Evolutionary conservation across 2,329 filamentous ascomycete species (phyloP), one percentile per base, ranked within the genome.

Genomic region (Ascochyta lentis): DNA sequence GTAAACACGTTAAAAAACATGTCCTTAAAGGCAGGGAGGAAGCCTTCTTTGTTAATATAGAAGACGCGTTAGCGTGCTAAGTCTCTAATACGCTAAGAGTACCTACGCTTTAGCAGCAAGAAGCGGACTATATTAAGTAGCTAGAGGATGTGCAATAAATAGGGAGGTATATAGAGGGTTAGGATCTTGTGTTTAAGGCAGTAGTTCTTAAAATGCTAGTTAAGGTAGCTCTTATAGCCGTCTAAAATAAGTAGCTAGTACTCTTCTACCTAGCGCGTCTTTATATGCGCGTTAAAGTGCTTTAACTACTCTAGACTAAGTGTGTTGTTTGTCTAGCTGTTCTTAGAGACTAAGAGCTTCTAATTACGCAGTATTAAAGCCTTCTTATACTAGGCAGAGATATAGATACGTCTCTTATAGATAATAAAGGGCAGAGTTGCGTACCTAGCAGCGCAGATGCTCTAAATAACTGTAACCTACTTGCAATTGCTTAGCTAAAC

Each of bases 361-460:
- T 4, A 19, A 7, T 39, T 10, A 15, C 12, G 12, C 29, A 3
- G 29, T 7, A 33, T 33, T 8, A 1, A 4, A 33, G 10, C 12
- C 29, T 33, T 2, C 45, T 59, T 34, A 33, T 72, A 73, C 66
- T 54, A 72, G 43, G 50, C 58, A 34, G 53, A 61, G 51, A 60
- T 54, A 39, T 59, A 24, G 37, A 54, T 42, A 31, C 24, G n/a
- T 15, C 34, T 39, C 42, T 59, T 67, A 43, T 67, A 56, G 47
- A 63, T 61, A 42, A 61, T 58, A 39, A 57, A 59, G 4, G 37
- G 57, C 42, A 40, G 46, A 31, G 37, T 57, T 22, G 23, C 22
- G 6, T 51, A 53, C n/a, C 47, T 23, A 35, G 42, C 16, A 31
- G 54, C 41, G 22, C 49, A 47, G 33, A 62, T 60, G 42, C 56